Percentiles rank a stretch among this genome's conserved stretches.
phyloP scores from a whole-genome alignment of 2,329 filamentous ascomycete species.

The Xylariomycetidae sp. region DNA sequence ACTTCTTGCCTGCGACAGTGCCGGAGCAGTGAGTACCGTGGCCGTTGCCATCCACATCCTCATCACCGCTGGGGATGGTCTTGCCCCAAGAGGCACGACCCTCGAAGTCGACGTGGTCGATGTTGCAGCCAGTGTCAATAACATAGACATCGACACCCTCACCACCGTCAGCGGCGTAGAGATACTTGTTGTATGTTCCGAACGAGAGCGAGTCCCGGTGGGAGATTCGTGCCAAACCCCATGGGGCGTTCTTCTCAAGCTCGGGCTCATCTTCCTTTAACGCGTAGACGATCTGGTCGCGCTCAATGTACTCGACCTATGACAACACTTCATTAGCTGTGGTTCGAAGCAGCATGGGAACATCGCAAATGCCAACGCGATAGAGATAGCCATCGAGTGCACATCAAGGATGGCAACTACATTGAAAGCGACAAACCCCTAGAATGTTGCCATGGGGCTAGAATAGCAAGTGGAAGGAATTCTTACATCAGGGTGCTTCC shows the following conservation, averaged over 20 bases:
- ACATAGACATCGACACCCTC: slow-evolving; percentile 99
- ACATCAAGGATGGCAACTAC: no score
- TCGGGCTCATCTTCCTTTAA: slow-evolving; percentile 47
- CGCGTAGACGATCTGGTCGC: slow-evolving; percentile 85
- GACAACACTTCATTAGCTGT: slow-evolving; percentile 8
- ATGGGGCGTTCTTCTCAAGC: slow-evolving; percentile 88
- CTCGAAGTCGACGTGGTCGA: slow-evolving; percentile 92
- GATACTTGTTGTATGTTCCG: slow-evolving; percentile 95
- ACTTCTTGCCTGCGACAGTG: slow-evolving; percentile 96
- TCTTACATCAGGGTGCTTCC: slow-evolving; percentile 95
- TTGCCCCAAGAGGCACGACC: slow-evolving; percentile 94
- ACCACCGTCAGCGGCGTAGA: slow-evolving; percentile 82
- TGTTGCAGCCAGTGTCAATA: slow-evolving; percentile 95
- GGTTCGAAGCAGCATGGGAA: neutral
- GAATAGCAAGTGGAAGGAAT: slow-evolving; percentile 1
- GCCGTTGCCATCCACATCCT: slow-evolving; percentile 89
- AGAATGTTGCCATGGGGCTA: no score
- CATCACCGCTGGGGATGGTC: slow-evolving; percentile 82
- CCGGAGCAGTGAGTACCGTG: slow-evolving; percentile 99
- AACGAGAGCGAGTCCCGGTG: slow-evolving; percentile 85
- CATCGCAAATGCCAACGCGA: neutral
- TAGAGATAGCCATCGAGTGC: no score
- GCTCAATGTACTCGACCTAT: slow-evolving; percentile 95
- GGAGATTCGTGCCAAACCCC: slow-evolving; percentile 97
- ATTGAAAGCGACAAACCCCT: no score